phyloP scores from a whole-genome alignment of 352 stramenopile genomes.

The Globisporangium paroecandrum region DNA sequence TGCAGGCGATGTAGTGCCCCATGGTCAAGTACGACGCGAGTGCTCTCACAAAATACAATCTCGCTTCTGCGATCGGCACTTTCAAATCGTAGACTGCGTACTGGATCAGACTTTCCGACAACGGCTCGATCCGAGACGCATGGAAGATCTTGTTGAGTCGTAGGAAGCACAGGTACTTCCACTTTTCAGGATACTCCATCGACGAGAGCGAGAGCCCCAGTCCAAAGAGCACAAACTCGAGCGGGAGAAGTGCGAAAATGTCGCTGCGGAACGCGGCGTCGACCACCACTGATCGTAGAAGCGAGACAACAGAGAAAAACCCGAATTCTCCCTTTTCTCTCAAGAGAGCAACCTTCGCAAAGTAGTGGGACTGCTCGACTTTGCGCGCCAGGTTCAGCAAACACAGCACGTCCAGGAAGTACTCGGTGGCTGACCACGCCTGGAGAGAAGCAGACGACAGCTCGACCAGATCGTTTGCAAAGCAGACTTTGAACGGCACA shows the following conservation, averaged over 20 bases:
- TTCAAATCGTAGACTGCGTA: slow-evolving; percentile 59
- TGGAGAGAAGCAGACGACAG: slow-evolving; percentile 19
- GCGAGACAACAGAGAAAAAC: background rate
- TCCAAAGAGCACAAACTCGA: slow-evolving; percentile 38
- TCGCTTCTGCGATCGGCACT: slow-evolving; percentile 33
- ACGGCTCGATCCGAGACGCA: slow-evolving; percentile 26
- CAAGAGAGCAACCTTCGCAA: slow-evolving; percentile 10
- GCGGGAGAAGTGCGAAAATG: slow-evolving; percentile 38
- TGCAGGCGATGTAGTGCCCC: slow-evolving; percentile 58
- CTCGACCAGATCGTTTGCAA: slow-evolving; percentile 36
- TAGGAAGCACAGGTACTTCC: slow-evolving; percentile 40
- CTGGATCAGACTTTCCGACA: slow-evolving; percentile 55
- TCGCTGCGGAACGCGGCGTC: slow-evolving; percentile 39
- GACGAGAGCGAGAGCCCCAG: slow-evolving; percentile 6
- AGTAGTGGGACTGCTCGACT: slow-evolving; percentile 21
- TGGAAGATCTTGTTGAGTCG: slow-evolving; percentile 60
- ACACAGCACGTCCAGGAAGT: slow-evolving; percentile 52
- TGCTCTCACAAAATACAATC: slow-evolving; percentile 46
- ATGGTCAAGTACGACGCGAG: slow-evolving; percentile 51
- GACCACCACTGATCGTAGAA: background rate
- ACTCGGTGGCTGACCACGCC: slow-evolving; percentile 47
- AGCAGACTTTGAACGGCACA: slow-evolving; percentile 58
- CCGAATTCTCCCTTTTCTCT: background rate
- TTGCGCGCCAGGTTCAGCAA: slow-evolving; percentile 42
- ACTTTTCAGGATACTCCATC: slow-evolving; percentile 29